Evolutionary conservation across 1,284 basidiomycete genomes (phyloP).

Genomic region (Rhodotorula sp.): DNA sequence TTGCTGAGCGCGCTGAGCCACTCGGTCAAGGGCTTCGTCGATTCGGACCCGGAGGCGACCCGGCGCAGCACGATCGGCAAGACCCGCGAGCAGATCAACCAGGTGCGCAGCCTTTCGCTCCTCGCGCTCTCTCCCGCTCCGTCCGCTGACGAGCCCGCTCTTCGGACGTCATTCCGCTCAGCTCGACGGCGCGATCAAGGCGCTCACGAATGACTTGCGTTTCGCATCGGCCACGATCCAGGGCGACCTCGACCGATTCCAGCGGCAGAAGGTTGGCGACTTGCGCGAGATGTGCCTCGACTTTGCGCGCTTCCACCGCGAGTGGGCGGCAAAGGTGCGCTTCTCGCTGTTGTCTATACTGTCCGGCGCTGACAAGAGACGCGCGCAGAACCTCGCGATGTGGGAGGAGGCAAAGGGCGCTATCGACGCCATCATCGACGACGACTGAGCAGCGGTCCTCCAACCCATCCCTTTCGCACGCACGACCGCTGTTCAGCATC

Average conservation of each 20-base stretch:
- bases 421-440: constrained; percentile 81
- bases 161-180: constrained; percentile 49
- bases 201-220: constrained; percentile 87
- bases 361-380: too few species aligned
- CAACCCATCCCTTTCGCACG: not conserved
- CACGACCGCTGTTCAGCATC: too few species aligned
- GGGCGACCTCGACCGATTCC: constrained; percentile 95
- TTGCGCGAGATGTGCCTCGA: constrained; percentile 86
- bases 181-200: constrained; percentile 88
- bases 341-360: constrained; percentile 7
- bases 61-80: constrained; percentile 89
- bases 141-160: not conserved
- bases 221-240: constrained; percentile 96
- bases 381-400: constrained; percentile 79
- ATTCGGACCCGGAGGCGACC: constrained; percentile 94
- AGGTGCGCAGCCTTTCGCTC: constrained; percentile 59
- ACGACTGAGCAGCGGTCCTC: constrained; percentile 48
- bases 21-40: constrained; percentile 96
- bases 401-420: constrained; percentile 95
- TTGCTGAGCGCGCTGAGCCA: constrained; percentile 89
- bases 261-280: constrained; percentile 97
- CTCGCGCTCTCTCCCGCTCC: not conserved
- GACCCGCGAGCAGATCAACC: constrained; percentile 88
- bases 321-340: constrained; percentile 88
- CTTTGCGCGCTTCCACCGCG: constrained; percentile 85